Percentiles rank a stretch among this genome's conserved stretches.
These are phyloP conservation scores for Apiospora hydei DNA, from an alignment of 2,329 filamentous ascomycete species.

Conservation along the genomic window DNA sequence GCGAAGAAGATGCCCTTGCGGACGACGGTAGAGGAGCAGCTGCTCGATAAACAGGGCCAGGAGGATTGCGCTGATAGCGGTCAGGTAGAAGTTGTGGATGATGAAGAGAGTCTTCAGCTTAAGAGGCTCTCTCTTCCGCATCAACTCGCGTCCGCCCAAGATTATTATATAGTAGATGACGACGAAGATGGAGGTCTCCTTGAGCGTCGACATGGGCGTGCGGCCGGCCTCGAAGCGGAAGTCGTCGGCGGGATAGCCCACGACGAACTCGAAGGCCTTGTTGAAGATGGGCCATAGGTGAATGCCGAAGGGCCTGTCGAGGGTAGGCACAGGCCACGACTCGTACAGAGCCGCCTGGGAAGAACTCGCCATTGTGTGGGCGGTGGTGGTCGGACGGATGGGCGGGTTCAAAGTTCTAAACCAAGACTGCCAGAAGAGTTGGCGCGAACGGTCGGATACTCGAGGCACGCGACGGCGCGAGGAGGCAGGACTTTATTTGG, in stretches of 20 bases:
- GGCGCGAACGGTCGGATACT: constrained; percentile 17
- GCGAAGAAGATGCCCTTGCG: constrained; percentile 86
- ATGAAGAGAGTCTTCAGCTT: constrained; percentile 91
- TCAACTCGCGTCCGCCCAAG: constrained; percentile 89
- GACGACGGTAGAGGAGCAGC: constrained; percentile 81
- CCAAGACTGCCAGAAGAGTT: background rate
- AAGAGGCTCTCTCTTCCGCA: constrained; percentile 86
- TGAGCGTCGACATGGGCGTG: constrained; percentile 90
- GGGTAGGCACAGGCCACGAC: constrained; percentile 73
- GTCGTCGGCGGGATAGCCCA: constrained; percentile 84
- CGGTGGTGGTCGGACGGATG: background rate
- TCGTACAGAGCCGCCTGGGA: constrained; percentile 57
- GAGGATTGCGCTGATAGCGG: constrained; percentile 80
- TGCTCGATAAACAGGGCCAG: constrained; percentile 90
- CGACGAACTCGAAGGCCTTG: constrained; percentile 78
- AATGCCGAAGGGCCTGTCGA: constrained; percentile 92
- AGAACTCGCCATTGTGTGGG: constrained; percentile 28
- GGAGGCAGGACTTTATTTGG: constrained; percentile 3
- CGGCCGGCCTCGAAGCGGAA: constrained; percentile 83
- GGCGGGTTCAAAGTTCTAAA: background rate
- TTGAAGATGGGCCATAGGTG: constrained; percentile 94
- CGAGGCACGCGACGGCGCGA: constrained; percentile 11
- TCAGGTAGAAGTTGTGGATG: constrained; percentile 96
- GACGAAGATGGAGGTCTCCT: constrained; percentile 81
- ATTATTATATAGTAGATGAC: constrained; percentile 92